A percentile compares a stretch with the other conserved stretches of the same genome.
Evolutionary conservation across 306 rosid genomes (phyloP).

Genomic region (Inga oerstediana): DNA sequence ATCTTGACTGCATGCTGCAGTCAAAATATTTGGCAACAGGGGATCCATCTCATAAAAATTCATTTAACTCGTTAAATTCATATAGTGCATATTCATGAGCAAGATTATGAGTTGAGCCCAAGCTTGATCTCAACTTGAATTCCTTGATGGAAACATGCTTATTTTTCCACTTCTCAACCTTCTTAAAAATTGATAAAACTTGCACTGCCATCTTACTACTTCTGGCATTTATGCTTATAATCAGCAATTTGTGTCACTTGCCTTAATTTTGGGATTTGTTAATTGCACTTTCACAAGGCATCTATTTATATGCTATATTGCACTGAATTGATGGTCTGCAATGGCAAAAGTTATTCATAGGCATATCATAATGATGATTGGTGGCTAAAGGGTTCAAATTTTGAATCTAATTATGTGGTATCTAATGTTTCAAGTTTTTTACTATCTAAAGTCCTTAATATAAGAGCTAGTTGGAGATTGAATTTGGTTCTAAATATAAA

Average conservation of each 20-base stretch:
- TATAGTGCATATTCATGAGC: background rate
- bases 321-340: background rate
- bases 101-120: background rate
- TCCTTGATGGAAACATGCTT: background rate
- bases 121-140: background rate
- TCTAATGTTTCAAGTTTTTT: background rate
- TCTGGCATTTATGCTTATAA: conserved; percentile 3
- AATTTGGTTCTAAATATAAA: too few species aligned
- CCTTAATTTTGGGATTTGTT: background rate
- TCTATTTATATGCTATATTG: conserved; percentile 13
- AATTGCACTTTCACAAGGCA: background rate
- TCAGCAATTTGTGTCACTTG: background rate
- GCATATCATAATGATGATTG: conserved; percentile 30
- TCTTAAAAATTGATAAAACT: background rate
- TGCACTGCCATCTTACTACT: background rate
- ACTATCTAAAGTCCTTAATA: background rate
- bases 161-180: background rate
- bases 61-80: background rate
- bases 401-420: background rate
- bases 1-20: too few species aligned
- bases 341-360: conserved; percentile 14
- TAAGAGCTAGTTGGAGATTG: too few species aligned
- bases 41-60: background rate
- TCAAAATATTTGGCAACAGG: too few species aligned
- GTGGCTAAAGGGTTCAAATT: background rate